Evolutionary conservation across 169 alveolate species (phyloP), one percentile per base, ranked within the genome.

Genomic region (Cryptosporidium sp.): DNA sequence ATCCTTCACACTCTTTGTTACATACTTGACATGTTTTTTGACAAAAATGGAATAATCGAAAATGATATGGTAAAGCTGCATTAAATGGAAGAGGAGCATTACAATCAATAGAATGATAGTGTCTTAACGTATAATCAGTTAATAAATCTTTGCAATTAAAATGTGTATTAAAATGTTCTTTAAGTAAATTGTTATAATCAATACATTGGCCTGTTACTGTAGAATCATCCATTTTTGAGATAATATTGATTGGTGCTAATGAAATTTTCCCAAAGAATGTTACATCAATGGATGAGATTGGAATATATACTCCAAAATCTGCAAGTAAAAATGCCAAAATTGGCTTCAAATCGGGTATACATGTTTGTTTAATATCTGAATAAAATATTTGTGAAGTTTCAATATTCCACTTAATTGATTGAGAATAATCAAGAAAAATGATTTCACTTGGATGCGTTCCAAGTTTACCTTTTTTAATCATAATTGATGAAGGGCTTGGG

Each of bases 341-440:
- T 67, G 89, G 89, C 23, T 62, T 33, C 16, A 80, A 48, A 62
- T 80, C 89, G 18, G 89, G 75, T 67, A 80, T 67, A 62, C 89
- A 80, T 29, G 89, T 41, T 18, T 80, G 69, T 37, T 65, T 80
- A 39, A 80, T 35, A 31, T 80, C 75, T 3, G 89, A 80, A 65
- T 59, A 80, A 31, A 80, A 80, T 43, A 80, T 67, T 21, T 80
- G 80, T 4, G 89, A 39, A n/a, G 75, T 80, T 21, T 80, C 89
- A 37, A 52, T 43, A 39, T 65, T 80, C 89, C 89, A 80, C n/a
- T 52, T 80, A 6, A 80, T 29, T 26, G 80, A 62, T 39, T 80
- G 71, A 10, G 89, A 80, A 62, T 80, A 80, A 31, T 80, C 89
- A 7, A 80, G 45, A 41, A 80, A 26, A 14, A 61, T 62, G 8